phyloP scores from a whole-genome alignment of 208 protist genomes.

The Spongospora subterranea region DNA sequence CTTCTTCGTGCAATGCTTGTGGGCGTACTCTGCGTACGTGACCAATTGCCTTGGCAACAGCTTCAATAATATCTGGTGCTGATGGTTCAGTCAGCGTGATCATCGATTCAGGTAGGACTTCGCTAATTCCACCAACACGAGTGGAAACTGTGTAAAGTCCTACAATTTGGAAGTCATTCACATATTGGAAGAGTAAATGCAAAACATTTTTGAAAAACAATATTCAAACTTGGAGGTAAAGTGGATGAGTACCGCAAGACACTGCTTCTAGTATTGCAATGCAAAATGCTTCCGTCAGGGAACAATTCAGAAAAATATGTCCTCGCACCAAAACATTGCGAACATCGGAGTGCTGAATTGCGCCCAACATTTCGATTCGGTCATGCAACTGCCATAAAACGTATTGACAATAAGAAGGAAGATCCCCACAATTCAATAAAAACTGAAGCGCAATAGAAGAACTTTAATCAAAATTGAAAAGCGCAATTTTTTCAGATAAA shows the following conservation, averaged over 20 bases:
- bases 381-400: conserved; percentile 77
- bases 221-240: background rate
- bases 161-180: too few species aligned
- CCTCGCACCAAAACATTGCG: conserved; percentile 85
- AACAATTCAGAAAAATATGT: conserved; percentile 98
- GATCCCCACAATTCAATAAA: too few species aligned
- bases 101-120: conserved; percentile 93
- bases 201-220: background rate
- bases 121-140: conserved; percentile 93
- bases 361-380: conserved; percentile 91
- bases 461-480: too few species aligned
- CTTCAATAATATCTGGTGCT: conserved; percentile 66
- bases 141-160: conserved; percentile 81
- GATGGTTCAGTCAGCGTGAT: conserved; percentile 87
- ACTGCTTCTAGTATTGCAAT: conserved; percentile 96
- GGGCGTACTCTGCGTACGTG: conserved; percentile 27
- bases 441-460: too few species aligned
- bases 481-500: too few species aligned
- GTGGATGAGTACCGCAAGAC: background rate
- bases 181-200: background rate
- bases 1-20: conserved; percentile 24
- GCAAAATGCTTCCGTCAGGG: conserved; percentile 97
- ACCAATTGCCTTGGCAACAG: background rate
- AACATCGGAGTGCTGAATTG: conserved; percentile 74
- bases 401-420: too few species aligned